Percentiles rank a stretch among this genome's conserved stretches.
phyloP scores from a whole-genome alignment of 345 rosid genomes.

The Sisymbrium altissimum region DNA sequence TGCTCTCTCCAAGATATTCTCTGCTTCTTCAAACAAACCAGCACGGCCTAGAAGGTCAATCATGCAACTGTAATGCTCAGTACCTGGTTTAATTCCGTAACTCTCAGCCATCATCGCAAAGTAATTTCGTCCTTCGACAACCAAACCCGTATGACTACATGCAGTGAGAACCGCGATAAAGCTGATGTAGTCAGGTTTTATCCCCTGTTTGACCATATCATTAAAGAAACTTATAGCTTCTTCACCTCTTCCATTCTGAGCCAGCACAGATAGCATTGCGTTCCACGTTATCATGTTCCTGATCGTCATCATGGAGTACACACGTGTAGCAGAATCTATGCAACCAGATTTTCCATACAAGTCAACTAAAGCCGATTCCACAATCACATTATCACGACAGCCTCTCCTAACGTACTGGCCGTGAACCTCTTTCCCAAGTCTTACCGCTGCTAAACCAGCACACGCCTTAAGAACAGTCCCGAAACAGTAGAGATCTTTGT shows the following conservation, averaged over 20 bases:
- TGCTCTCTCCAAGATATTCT: slow-evolving; percentile 58
- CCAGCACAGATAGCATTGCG: slow-evolving; percentile 75
- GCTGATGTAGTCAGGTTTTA: slow-evolving; percentile 70
- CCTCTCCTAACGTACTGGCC: slow-evolving; percentile 80
- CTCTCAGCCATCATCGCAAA: slow-evolving; percentile 50
- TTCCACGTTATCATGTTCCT: slow-evolving; percentile 82
- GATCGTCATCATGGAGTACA: slow-evolving; percentile 49
- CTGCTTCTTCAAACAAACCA: slow-evolving; percentile 83
- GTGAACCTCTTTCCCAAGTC: slow-evolving; percentile 85
- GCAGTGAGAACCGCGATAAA: slow-evolving; percentile 83
- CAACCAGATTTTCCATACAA: slow-evolving; percentile 88
- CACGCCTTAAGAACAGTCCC: slow-evolving; percentile 88
- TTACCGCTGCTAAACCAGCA: slow-evolving; percentile 71
- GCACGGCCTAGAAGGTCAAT: slow-evolving; percentile 90
- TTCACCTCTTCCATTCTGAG: slow-evolving; percentile 78
- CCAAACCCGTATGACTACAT: slow-evolving; percentile 81
- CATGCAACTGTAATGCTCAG: slow-evolving; percentile 87
- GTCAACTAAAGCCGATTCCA: slow-evolving; percentile 87
- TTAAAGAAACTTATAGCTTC: slow-evolving; percentile 62
- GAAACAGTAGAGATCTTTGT: slow-evolving; percentile 62
- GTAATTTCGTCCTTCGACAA: slow-evolving; percentile 55
- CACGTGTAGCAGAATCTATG: slow-evolving; percentile 51
- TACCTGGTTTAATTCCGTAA: slow-evolving; percentile 60
- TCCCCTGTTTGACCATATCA: slow-evolving; percentile 53
- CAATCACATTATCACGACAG: slow-evolving; percentile 62